Evolutionary conservation across 768 basidiomycete species (phyloP).

Genomic region (Boletales sp.): DNA sequence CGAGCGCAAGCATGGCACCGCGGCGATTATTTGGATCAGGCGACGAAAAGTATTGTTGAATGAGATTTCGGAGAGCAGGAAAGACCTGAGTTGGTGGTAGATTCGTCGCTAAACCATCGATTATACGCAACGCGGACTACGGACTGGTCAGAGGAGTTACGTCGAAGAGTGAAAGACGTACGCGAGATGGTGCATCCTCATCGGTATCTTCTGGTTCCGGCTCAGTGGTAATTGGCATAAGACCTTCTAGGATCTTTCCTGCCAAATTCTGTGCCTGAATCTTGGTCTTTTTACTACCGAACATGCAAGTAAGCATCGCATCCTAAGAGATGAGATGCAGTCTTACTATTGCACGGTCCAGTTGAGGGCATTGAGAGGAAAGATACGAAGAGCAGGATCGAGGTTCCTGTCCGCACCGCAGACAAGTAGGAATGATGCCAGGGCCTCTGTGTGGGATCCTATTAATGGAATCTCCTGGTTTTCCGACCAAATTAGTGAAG

Average conservation of each 20-base stretch:
- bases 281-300: conserved; percentile 88
- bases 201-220: conserved; percentile 91
- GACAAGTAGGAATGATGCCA: conserved; percentile 84
- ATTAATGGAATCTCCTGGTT: conserved; percentile 89
- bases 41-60: conserved; percentile 82
- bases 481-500: conserved; percentile 2
- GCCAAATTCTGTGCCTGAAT: conserved; percentile 85
- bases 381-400: conserved; percentile 78
- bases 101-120: conserved; percentile 88
- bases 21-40: conserved; percentile 77
- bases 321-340: background rate
- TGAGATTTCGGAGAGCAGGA: conserved; percentile 80
- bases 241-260: conserved; percentile 78
- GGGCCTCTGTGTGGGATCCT: conserved; percentile 79
- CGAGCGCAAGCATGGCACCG: conserved; percentile 91
- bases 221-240: conserved; percentile 94
- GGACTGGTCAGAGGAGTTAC: conserved; percentile 5
- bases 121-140: conserved; percentile 89
- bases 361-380: conserved; percentile 88
- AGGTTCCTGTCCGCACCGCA: conserved; percentile 76
- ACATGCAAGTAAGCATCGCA: conserved; percentile 2
- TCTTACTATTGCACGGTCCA: conserved; percentile 96
- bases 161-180: conserved; percentile 36
- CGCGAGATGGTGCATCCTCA: conserved; percentile 89
- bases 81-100: conserved; percentile 96